Percentiles rank a stretch among this genome's conserved stretches.
Conservation (phyloP, 2,329 filamentous ascomycete species). For the Ophiostoma piceae region DNA sequence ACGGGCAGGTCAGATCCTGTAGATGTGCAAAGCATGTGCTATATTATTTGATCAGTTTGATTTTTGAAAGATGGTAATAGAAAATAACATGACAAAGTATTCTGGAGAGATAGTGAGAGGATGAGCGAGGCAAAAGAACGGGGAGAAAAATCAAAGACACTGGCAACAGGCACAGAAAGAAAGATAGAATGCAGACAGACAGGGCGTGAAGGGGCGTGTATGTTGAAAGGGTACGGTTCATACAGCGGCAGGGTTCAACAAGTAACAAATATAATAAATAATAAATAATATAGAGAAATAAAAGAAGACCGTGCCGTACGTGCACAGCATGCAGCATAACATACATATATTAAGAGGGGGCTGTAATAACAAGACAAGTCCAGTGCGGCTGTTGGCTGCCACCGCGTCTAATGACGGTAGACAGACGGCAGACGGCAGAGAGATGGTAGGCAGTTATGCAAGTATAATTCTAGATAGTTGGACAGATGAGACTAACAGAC, state of each 20-base stretch:
- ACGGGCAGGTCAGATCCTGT: neutral
- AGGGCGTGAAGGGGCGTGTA: neutral
- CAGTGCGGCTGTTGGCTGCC: constrained; percentile 18
- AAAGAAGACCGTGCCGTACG: constrained; percentile 18
- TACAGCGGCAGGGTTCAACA: neutral
- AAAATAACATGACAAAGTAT: neutral
- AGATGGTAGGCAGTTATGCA: neutral
- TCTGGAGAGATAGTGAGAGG: too few species aligned
- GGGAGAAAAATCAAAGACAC: neutral
- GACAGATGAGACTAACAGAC: neutral
- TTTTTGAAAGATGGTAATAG: neutral
- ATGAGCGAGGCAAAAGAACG: neutral
- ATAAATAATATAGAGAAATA: neutral
- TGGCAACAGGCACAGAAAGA: neutral
- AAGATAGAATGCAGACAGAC: neutral
- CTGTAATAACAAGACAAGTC: constrained; percentile 10
- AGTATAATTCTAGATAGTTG: too few species aligned
- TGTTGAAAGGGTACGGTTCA: neutral
- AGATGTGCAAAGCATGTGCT: neutral
- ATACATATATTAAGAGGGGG: constrained; percentile 7
- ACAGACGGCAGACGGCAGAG: neutral
- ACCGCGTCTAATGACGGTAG: neutral
- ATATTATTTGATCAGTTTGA: neutral
- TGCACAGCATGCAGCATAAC: constrained; percentile 17
- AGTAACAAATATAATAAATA: neutral